Evolutionary conservation across 768 basidiomycete species (phyloP), one percentile per base, ranked within the genome.

Genomic region (Neoboletus brunneissimus): DNA sequence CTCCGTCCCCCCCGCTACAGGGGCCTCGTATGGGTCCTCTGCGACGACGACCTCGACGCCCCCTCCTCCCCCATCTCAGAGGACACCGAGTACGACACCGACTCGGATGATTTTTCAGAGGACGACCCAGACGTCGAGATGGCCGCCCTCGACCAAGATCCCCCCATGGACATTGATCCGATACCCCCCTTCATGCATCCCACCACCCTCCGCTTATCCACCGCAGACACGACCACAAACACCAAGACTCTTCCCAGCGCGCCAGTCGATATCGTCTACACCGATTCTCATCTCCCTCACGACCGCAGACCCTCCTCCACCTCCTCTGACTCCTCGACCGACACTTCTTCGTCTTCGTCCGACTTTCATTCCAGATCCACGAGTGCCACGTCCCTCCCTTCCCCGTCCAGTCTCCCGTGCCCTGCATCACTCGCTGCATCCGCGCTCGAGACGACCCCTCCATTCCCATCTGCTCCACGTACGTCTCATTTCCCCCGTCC

Each of bases 1-100:
- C 40, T 70, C 11, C 60, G 69, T 23, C 68, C 76, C 5, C 81
- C 82, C 5, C 59, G 67, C 27, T 86, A 85, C 68, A 71, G 91
- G n/a, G 91, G 91, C 0, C 82, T 93, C 54, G 75, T 89, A n/a
- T 91, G 89, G 85, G 91, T 91, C 64, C 79, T 89, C 42, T 84
- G 82, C 60, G 88, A 89, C 63, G 90, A 89, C 47, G 88, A 90
- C 67, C 62, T 82, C 53, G 69, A 73, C 37, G 31, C 40, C 0
- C 64, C 60, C 48, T 1, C 57, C 18, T 40, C 63, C 13, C 60
- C 60, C 34, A 32, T 63, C 20, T 50, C 51, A 12, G 69, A 70
- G 20, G 70, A 70, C 34, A 62, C 64, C 3, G 70, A 69, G 37
- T 72, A 70, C 40, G 73, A 71, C 50, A 62, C 64, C 0, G 69